phyloP scores from a whole-genome alignment of 768 basidiomycete genomes.

The Nidularia pulvinata region DNA sequence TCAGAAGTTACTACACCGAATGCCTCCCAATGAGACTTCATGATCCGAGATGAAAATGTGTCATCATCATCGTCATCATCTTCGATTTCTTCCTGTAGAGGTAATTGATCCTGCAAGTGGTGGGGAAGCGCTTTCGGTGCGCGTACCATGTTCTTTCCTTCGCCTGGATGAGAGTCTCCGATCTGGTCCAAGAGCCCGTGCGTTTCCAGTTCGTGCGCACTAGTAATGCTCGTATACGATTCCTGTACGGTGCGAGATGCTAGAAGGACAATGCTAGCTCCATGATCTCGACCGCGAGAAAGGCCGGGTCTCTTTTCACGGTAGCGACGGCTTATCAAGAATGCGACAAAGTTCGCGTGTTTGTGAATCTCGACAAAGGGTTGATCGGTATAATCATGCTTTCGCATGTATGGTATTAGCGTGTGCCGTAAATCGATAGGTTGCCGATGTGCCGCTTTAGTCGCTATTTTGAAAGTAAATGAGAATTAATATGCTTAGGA shows the following conservation, averaged over 20 bases:
- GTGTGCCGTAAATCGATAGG: background rate
- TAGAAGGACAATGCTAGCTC: background rate
- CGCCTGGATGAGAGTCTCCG: background rate
- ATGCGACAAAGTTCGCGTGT: background rate
- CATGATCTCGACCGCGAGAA: background rate
- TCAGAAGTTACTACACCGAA: background rate
- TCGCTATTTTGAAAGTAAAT: background rate
- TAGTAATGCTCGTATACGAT: background rate
- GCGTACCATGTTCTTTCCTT: background rate
- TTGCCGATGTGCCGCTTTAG: background rate
- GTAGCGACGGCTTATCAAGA: background rate
- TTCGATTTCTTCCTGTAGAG: background rate
- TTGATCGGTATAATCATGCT: background rate
- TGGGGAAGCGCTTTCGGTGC: background rate
- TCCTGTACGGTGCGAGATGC: background rate
- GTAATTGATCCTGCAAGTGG: background rate
- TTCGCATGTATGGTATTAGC: background rate
- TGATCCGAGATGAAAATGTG: background rate
- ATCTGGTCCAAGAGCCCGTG: background rate
- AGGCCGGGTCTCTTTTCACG: background rate
- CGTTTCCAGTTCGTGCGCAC: background rate
- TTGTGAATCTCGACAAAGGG: background rate
- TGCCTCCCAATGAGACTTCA: background rate
- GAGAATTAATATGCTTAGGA: background rate
- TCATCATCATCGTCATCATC: background rate